Conservation (phyloP, 129 eudicot genomes). For the Flaveria bidentis region DNA sequence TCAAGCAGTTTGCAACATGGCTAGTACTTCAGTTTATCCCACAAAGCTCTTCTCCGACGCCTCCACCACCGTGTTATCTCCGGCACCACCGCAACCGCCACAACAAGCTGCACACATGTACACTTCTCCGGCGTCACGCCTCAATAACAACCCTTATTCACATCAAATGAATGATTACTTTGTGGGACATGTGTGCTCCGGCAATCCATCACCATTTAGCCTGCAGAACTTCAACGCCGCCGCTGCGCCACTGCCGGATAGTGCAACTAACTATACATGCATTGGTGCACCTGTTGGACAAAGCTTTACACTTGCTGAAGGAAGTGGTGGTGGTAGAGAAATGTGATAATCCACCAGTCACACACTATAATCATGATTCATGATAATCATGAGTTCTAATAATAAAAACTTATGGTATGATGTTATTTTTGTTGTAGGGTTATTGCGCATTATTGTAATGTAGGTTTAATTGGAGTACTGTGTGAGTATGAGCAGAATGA, state of each 20-base stretch:
- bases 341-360: slow-evolving; percentile 31
- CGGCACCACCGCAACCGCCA: slow-evolving; percentile 40
- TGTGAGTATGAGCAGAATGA: slow-evolving; percentile 19
- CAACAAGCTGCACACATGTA: slow-evolving; percentile 29
- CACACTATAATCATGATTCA: neutral
- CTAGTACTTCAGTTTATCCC: slow-evolving; percentile 36
- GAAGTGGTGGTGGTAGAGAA: slow-evolving; percentile 37
- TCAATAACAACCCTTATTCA: slow-evolving; percentile 39
- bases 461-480: slow-evolving; percentile 14
- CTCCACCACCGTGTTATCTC: slow-evolving; percentile 41
- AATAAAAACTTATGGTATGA: too few relatives aligned
- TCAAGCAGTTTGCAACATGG: slow-evolving; percentile 40
- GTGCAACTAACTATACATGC: slow-evolving; percentile 59
- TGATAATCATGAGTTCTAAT: too few relatives aligned
- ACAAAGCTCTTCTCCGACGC: slow-evolving; percentile 46
- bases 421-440: slow-evolving; percentile 15
- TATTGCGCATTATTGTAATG: slow-evolving; percentile 15
- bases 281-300: slow-evolving; percentile 71
- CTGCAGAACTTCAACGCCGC: slow-evolving; percentile 8
- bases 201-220: slow-evolving; percentile 29
- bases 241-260: slow-evolving; percentile 25
- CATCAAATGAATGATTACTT: slow-evolving; percentile 55
- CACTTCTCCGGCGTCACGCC: slow-evolving; percentile 52
- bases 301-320: slow-evolving; percentile 35
- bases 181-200: slow-evolving; percentile 57